Percentiles rank a stretch among this genome's conserved stretches.
phyloP scores from a whole-genome alignment of 352 stramenopile species.

The Elongisporangium senticosum region DNA sequence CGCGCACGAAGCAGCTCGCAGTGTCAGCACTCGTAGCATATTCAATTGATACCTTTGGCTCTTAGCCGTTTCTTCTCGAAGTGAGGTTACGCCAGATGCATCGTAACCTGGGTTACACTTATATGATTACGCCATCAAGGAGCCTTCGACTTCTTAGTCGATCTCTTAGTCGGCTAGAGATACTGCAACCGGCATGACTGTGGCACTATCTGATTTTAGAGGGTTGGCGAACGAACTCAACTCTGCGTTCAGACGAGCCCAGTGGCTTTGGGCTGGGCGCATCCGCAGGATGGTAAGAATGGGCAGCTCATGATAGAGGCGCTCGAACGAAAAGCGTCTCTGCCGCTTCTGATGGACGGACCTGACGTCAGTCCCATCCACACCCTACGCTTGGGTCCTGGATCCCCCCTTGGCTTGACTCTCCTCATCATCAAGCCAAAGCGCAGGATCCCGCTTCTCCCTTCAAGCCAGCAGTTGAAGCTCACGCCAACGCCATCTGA shows the following conservation, averaged over 20 bases:
- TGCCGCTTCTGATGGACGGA: not conserved
- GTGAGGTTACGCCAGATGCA: not conserved
- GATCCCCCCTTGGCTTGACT: not conserved
- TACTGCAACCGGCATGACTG: not conserved
- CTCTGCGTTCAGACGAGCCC: not conserved
- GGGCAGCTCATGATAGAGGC: not conserved
- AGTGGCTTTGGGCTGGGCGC: not conserved
- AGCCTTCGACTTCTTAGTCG: no score
- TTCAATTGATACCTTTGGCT: not conserved
- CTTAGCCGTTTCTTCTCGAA: not conserved
- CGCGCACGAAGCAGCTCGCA: not conserved
- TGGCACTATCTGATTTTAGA: not conserved
- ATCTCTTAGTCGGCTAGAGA: no score
- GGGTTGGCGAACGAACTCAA: not conserved
- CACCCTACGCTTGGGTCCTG: not conserved
- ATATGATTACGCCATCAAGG: no score
- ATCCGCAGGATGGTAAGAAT: not conserved
- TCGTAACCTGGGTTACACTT: not conserved
- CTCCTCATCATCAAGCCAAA: not conserved
- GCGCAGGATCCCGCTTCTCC: not conserved
- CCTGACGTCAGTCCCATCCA: not conserved
- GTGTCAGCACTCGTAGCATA: not conserved
- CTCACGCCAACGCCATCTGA: not conserved
- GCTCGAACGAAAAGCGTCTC: not conserved
- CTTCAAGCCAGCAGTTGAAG: not conserved